Conservation (phyloP, 345 rosid species). For the Corchorus capsularis region DNA sequence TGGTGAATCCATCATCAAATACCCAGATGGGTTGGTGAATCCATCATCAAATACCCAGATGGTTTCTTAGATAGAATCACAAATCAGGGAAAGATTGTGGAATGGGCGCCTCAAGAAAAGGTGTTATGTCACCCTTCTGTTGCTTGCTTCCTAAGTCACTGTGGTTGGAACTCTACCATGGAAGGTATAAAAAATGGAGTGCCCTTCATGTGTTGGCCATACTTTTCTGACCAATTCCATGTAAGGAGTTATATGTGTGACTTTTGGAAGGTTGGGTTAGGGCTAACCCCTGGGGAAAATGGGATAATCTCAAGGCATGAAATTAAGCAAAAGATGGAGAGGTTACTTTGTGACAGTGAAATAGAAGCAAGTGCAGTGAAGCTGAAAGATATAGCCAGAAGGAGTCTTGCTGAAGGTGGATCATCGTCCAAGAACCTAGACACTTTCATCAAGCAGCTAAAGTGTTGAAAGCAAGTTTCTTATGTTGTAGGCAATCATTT, state of each 20-base stretch:
- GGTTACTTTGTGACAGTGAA: background rate
- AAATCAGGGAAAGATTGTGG: constrained; percentile 26
- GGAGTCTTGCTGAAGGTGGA: background rate
- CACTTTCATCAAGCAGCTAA: background rate
- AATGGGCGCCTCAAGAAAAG: constrained; percentile 35
- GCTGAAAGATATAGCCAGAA: background rate
- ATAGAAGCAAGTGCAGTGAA: background rate
- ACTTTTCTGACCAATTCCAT: background rate
- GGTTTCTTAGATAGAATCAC: constrained; percentile 8
- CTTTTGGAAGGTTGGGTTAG: background rate
- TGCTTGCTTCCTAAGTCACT: constrained; percentile 35
- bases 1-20: constrained; percentile 3
- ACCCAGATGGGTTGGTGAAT: constrained; percentile 23
- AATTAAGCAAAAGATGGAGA: background rate
- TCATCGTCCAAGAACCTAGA: background rate
- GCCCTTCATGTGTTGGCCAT: background rate
- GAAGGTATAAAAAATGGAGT: background rate
- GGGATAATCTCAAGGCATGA: background rate
- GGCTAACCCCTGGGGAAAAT: background rate
- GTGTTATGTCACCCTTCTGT: constrained; percentile 31
- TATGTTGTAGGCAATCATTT: background rate
- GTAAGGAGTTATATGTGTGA: background rate
- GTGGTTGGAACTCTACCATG: constrained; percentile 33
- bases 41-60: constrained; percentile 16
- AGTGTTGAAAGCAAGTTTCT: background rate